A percentile compares a stretch with the other conserved stretches of the same genome.
These are phyloP conservation scores for Elsinoe arachidis DNA, from an alignment of 2,329 filamentous ascomycete species.

Conservation along the genomic window DNA sequence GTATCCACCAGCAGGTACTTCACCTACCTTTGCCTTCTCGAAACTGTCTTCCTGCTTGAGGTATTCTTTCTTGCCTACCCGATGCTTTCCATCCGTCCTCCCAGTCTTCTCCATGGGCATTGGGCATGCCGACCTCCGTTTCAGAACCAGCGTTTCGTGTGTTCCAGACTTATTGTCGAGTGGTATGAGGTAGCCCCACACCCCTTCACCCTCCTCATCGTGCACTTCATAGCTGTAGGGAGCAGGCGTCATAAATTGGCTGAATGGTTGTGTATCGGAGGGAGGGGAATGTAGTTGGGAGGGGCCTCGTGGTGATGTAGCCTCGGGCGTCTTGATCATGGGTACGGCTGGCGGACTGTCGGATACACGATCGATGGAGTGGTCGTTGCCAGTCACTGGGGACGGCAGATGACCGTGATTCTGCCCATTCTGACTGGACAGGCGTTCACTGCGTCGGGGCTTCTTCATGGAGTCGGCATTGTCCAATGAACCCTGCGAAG, in stretches of 20 bases:
- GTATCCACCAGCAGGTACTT: conserved; percentile 68
- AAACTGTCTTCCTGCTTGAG: conserved; percentile 54
- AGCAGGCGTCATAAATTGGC: conserved; percentile 70
- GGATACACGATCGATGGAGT: conserved; percentile 21
- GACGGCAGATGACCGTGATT: conserved; percentile 63
- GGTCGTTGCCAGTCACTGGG: conserved; percentile 63
- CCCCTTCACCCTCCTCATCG: conserved; percentile 73
- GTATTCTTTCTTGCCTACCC: conserved; percentile 43
- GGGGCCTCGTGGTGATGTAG: conserved; percentile 23
- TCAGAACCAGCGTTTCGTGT: conserved; percentile 58
- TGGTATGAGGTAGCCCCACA: conserved; percentile 93
- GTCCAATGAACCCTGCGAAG: conserved; percentile 54
- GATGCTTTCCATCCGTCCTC: conserved; percentile 34
- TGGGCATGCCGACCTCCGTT: conserved; percentile 63
- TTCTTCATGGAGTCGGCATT: conserved; percentile 61
- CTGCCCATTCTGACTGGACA: conserved; percentile 35
- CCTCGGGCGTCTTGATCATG: conserved; percentile 37
- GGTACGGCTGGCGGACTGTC: neutral
- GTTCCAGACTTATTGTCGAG: conserved; percentile 52
- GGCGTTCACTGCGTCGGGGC: conserved; percentile 66
- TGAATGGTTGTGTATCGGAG: conserved; percentile 68
- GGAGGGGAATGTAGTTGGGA: conserved; percentile 54
- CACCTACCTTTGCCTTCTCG: conserved; percentile 42
- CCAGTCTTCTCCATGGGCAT: conserved; percentile 37
- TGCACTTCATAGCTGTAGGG: conserved; percentile 69